Evolutionary conservation across 1,284 basidiomycete species (phyloP).

Genomic region (Lignosus rhinocerotis): DNA sequence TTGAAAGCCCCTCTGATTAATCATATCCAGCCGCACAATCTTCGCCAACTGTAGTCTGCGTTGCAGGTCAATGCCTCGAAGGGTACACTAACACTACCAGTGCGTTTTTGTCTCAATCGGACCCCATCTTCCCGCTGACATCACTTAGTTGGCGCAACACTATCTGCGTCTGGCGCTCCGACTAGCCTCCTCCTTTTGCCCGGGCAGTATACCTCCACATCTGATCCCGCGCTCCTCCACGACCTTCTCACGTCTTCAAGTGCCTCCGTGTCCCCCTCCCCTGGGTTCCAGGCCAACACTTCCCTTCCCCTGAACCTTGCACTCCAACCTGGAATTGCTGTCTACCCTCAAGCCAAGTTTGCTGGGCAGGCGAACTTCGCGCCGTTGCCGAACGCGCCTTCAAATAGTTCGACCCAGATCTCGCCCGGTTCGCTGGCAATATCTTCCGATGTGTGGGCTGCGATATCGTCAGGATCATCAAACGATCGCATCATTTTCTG

Average conservation of each 20-base stretch:
- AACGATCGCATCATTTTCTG: conserved; percentile 64
- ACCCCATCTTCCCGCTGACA: conserved; percentile 17
- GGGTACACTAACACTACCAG: conserved; percentile 71
- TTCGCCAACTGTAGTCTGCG: conserved; percentile 63
- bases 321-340: conserved; percentile 63
- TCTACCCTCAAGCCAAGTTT: conserved; percentile 60
- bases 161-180: conserved; percentile 54
- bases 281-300: conserved; percentile 59
- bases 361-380: conserved; percentile 63
- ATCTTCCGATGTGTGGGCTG: conserved; percentile 67
- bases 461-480: conserved; percentile 50
- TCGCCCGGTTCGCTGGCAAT: conserved; percentile 58
- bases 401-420: conserved; percentile 53
- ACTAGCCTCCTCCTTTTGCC: conserved; percentile 65
- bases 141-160: conserved; percentile 59
- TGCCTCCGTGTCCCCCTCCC: conserved; percentile 53
- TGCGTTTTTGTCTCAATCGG: conserved; percentile 37
- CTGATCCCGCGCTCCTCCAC: conserved; percentile 71
- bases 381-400: conserved; percentile 46
- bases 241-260: conserved; percentile 63
- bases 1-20: background rate
- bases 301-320: conserved; percentile 65
- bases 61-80: conserved; percentile 81
- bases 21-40: conserved; percentile 48
- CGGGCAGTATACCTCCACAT: conserved; percentile 69